Evolutionary conservation across 2,329 filamentous ascomycete species (phyloP).

Genomic region (Cladophialophora carrionii): DNA sequence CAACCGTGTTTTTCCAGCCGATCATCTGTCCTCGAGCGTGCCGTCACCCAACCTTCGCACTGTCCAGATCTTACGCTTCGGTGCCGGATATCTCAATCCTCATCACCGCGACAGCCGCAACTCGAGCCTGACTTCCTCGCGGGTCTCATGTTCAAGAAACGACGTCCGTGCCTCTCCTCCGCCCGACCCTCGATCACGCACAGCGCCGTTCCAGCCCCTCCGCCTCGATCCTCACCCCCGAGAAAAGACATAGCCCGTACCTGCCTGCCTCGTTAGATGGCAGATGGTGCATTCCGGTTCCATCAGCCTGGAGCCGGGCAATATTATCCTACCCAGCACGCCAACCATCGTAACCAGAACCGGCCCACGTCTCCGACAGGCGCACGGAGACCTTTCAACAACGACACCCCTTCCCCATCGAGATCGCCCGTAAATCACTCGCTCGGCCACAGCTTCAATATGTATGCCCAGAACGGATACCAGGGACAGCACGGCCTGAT

Average conservation of each 20-base stretch:
- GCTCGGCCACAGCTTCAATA: conserved; percentile 50
- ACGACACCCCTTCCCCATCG: conserved; percentile 54
- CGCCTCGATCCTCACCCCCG: conserved; percentile 16
- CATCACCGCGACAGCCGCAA: conserved; percentile 13
- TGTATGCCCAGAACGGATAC: conserved; percentile 53
- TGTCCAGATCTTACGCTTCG: conserved; percentile 10
- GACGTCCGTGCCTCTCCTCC: conserved; percentile 47
- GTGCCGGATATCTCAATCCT: conserved; percentile 18
- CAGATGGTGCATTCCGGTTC: conserved; percentile 60
- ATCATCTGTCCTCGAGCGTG: conserved; percentile 11
- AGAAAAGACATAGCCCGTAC: conserved; percentile 7
- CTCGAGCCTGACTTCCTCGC: conserved; percentile 23
- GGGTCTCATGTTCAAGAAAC: conserved; percentile 54
- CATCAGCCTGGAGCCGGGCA: conserved; percentile 58
- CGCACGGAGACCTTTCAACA: conserved; percentile 49
- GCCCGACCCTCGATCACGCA: conserved; percentile 24
- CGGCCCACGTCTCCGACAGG: conserved; percentile 52
- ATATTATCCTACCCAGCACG: conserved; percentile 53
- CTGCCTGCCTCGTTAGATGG: conserved; percentile 55
- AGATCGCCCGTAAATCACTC: conserved; percentile 52
- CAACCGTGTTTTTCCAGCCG: conserved; percentile 2
- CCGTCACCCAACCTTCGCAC: conserved; percentile 14
- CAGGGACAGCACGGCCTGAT: conserved; percentile 56
- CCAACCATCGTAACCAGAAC: conserved; percentile 49
- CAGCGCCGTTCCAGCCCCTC: conserved; percentile 23